Base-by-base conservation (phyloP, 192 early-diverging fungal genomes). In the Phlyctochytrium arcticum region DNA sequence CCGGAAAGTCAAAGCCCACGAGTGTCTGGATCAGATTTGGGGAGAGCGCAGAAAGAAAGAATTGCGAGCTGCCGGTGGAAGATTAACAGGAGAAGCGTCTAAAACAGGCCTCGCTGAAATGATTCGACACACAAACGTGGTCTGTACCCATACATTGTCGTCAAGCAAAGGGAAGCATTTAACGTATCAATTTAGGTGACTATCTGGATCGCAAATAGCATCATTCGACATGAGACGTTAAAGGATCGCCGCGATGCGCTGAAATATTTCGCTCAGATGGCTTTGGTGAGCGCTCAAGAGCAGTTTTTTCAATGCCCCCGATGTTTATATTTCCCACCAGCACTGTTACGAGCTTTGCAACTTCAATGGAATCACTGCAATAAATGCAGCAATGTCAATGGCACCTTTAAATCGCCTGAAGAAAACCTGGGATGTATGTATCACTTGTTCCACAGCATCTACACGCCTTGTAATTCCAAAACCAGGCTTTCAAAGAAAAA, bases 21-120 rank as follows among this genome's bases (percentile, higher is more conserved):
- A 85, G 61, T 84, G 78, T 48, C 24, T 75, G 26, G 83, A 82
- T 68, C 78, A 81, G 60, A 85, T 85, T 36, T 85, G 83, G 81
- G 77, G 75, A 6, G 49, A 59, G 12, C 70, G 74, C 31, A 33
- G 70, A 24, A 65, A 67, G 23, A 82, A 78, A 39, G 80, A 81
- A 54, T 32, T 57, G 35, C 65, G n/a, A 36, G 62, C 36, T 4
- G 36, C 51, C 12, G 30, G 54, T 17, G 9, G 55, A 6, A 24
- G 57, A 29, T 3, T 26, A 19, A 2, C 29, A 47, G 17, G 24
- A 26, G 27, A 21, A 3, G 57, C 9, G n/a, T n/a, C 9, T 31
- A 42, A 12, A 7, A 58, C 65, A n/a, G 65, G 36, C 12, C 27
- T 69, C 32, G 51, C 26, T 21, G 58, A 67, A 54, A 78, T 85